phyloP scores from a whole-genome alignment of 2,329 filamentous ascomycete genomes.

The Dactylonectria macrodidyma region DNA sequence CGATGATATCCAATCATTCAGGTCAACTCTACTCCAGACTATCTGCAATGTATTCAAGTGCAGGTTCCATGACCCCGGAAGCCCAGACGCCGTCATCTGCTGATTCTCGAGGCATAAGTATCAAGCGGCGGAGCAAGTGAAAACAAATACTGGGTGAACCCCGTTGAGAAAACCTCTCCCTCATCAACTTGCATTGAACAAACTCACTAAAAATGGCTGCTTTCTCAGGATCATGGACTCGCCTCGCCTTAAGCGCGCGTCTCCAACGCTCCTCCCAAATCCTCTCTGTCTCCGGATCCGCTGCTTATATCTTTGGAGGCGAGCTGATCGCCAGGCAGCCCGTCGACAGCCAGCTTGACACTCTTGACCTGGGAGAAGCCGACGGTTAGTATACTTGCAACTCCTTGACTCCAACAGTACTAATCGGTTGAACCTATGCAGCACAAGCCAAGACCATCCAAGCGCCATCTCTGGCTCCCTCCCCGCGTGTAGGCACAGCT shows the following conservation, averaged over 20 bases:
- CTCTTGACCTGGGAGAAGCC: conserved; percentile 49
- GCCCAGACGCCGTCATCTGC: neutral
- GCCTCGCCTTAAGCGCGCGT: conserved; percentile 43
- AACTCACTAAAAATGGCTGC: neutral
- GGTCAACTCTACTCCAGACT: neutral
- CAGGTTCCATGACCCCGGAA: neutral
- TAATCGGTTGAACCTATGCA: neutral
- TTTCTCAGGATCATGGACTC: conserved; percentile 42
- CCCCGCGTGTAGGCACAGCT: conserved; percentile 70
- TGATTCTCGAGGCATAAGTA: neutral
- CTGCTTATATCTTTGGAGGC: conserved; percentile 65
- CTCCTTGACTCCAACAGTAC: neutral
- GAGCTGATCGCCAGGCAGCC: conserved; percentile 66
- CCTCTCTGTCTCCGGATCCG: conserved; percentile 56
- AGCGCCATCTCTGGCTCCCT: conserved; percentile 53
- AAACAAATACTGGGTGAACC: neutral
- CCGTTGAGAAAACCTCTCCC: neutral
- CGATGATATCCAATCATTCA: neutral
- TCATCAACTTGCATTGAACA: neutral
- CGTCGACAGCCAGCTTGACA: conserved; percentile 63
- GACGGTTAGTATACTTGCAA: conserved; percentile 7
- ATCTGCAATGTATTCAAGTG: neutral
- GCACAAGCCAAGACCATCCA: conserved; percentile 38
- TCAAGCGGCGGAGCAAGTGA: neutral
- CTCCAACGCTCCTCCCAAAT: conserved; percentile 67